These are phyloP conservation scores for Glebionis coronaria DNA, from an alignment of 129 eudicot genomes.

Conservation along the genomic window DNA sequence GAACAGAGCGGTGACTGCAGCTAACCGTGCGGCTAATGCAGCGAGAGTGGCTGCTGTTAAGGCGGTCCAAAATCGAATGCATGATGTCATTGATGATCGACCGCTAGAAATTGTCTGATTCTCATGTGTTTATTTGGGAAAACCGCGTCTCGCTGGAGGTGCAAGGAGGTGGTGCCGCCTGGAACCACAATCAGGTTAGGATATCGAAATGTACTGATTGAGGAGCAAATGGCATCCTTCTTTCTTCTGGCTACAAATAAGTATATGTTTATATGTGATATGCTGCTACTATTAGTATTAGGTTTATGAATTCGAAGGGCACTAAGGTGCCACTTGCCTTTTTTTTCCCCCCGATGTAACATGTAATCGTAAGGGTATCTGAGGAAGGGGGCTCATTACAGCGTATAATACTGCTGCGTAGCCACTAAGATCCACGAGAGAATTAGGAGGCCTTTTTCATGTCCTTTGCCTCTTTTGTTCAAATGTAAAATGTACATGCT, in stretches of 20 bases:
- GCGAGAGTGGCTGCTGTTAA: slow-evolving; percentile 84
- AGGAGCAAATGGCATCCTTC: slow-evolving; percentile 47
- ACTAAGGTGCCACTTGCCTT: slow-evolving; percentile 29
- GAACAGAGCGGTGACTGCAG: slow-evolving; percentile 63
- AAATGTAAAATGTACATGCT: slow-evolving; percentile 40
- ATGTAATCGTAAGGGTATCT: slow-evolving; percentile 24
- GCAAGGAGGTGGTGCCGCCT: slow-evolving; percentile 36
- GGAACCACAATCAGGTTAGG: slow-evolving; percentile 51
- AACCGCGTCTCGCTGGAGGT: slow-evolving; percentile 27
- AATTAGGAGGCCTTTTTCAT: slow-evolving; percentile 30
- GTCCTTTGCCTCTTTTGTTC: slow-evolving; percentile 19
- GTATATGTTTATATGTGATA: slow-evolving; percentile 25
- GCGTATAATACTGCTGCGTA: slow-evolving; percentile 27
- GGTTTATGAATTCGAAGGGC: slow-evolving; percentile 30
- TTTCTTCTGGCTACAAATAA: slow-evolving; percentile 28
- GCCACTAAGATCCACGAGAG: slow-evolving; percentile 38
- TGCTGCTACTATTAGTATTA: slow-evolving; percentile 24
- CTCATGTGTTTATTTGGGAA: slow-evolving; percentile 8
- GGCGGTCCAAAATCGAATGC: slow-evolving; percentile 73
- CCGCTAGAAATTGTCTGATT: slow-evolving; percentile 33
- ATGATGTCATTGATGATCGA: slow-evolving; percentile 20
- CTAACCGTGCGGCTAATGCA: slow-evolving; percentile 72
- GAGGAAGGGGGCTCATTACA: slow-evolving; percentile 32
- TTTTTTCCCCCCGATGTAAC: slow-evolving; percentile 19
- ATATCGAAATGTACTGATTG: slow-evolving; percentile 42